These are phyloP conservation scores for Neonectria hederae DNA, from an alignment of 2,329 filamentous ascomycete species.

Conservation along the genomic window DNA sequence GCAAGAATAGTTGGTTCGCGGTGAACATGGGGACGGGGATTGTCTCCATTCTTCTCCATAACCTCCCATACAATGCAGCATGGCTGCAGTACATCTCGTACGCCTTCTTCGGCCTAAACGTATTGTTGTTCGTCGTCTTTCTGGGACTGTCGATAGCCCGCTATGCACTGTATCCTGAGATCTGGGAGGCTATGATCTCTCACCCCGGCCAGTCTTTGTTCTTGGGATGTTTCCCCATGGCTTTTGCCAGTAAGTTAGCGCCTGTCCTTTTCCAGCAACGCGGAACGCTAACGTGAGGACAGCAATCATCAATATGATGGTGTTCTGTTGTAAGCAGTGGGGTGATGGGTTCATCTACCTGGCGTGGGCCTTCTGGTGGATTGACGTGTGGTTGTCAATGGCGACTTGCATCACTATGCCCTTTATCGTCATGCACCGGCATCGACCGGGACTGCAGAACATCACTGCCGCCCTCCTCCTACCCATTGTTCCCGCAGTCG, in stretches of 20 bases:
- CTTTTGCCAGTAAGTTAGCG: conserved; percentile 61
- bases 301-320: conserved; percentile 72
- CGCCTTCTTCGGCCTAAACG: conserved; percentile 68
- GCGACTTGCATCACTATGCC: conserved; percentile 64
- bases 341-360: conserved; percentile 64
- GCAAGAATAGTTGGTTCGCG: conserved; percentile 61
- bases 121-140: conserved; percentile 65
- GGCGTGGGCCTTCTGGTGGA: conserved; percentile 68
- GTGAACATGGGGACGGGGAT: conserved; percentile 76
- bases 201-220: conserved; percentile 76
- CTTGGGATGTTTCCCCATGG: conserved; percentile 75
- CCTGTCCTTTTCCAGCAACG: background rate
- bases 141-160: conserved; percentile 64
- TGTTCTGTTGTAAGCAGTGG: conserved; percentile 70
- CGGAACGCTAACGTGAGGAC: conserved; percentile 16
- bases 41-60: conserved; percentile 68
- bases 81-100: conserved; percentile 70
- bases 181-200: conserved; percentile 72
- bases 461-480: conserved; percentile 74
- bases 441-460: conserved; percentile 58
- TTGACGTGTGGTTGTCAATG: conserved; percentile 63
- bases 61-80: conserved; percentile 66
- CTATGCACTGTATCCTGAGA: conserved; percentile 71
- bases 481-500: conserved; percentile 73
- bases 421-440: conserved; percentile 62